Percentiles rank a stretch among this genome's conserved stretches.
phyloP scores from a whole-genome alignment of 2,329 filamentous ascomycete species.

The Stagonosporopsis chrysanthemi region DNA sequence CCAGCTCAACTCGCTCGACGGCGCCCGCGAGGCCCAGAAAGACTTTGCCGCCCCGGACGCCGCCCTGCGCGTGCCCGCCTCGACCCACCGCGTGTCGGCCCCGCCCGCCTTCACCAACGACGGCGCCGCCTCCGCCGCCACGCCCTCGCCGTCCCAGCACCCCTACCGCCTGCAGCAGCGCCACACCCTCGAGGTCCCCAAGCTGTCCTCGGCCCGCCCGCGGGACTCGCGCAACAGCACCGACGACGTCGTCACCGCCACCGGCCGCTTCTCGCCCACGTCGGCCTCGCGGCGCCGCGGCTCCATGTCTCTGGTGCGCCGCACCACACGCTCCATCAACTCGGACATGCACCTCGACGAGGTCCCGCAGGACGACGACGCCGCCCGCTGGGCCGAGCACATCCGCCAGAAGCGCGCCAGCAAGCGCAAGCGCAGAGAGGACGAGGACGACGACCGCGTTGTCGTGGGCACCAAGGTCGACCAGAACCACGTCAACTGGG shows the following conservation, averaged over 20 bases:
- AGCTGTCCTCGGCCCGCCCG: constrained; percentile 66
- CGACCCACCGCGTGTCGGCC: constrained; percentile 65
- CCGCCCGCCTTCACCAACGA: constrained; percentile 65
- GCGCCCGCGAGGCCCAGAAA: constrained; percentile 40
- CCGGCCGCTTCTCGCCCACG: constrained; percentile 82
- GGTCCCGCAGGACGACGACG: constrained; percentile 85
- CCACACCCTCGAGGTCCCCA: constrained; percentile 88
- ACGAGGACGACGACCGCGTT: constrained; percentile 89
- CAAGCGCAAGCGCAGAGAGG: constrained; percentile 81
- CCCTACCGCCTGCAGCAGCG: constrained; percentile 74
- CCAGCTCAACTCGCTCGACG: constrained; percentile 34
- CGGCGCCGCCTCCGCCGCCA: constrained; percentile 53
- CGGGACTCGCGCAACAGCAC: constrained; percentile 66
- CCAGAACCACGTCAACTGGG: constrained; percentile 95
- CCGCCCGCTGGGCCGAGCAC: constrained; percentile 88
- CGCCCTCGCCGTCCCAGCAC: constrained; percentile 59
- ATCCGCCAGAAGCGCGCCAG: constrained; percentile 91
- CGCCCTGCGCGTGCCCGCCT: constrained; percentile 47
- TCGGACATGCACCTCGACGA: constrained; percentile 87
- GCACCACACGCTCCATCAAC: constrained; percentile 83
- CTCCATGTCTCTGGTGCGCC: constrained; percentile 82
- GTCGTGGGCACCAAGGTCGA: constrained; percentile 97
- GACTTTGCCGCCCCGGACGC: constrained; percentile 36
- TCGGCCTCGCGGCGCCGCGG: constrained; percentile 71
- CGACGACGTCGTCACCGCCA: constrained; percentile 71